Evolutionary conservation across 495 filamentous ascomycete species (phyloP), one percentile per base, ranked within the genome.

Genomic region (Sabuloglossum arenarium): DNA sequence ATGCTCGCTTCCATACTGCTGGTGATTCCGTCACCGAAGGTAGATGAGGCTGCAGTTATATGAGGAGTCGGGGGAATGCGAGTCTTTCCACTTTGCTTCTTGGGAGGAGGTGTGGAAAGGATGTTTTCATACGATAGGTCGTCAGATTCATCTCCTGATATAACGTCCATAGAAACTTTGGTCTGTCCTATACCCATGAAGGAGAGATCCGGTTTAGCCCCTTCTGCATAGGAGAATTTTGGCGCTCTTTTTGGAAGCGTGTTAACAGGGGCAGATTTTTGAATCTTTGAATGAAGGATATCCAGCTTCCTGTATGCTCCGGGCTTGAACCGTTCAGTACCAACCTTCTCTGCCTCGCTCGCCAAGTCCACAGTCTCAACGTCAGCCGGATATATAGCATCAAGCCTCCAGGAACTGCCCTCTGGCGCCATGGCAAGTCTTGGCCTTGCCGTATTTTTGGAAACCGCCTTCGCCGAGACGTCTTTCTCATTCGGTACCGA

Each of bases 181-280:
- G 51, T 23, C 28, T 23, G 51, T 23, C 28, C 28, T 66, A 11
- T 61, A 55, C 23, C 60, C 32, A 28, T 54, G 14, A 42, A 58
- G 59, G 24, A n/a, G n/a, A 54, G 28, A 8, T 39, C 32, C 5
- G 51, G 51, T 16, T 54, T 8, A 6, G 2, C 19, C 19, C 51
- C 51, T 9, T 31, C 32, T 8, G 29, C 51, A 19, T 54, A 54
- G 6, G 51, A 54, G 51, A 54, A 54, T 27, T 31, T 39, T 10
- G 51, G 6, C 32, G 11, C 3, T 28, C 27, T 54, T 31, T 31
- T 27, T 10, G 51, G 6, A 10, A 39, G 28, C 5, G 23, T 31
- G 19, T 11, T 39, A 10, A 54, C 51, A 21, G 51, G 51, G 16
- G 28, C 24, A 10, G 32, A 32, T 23, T 54, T 31, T 28, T 23